Percentiles rank a stretch among this genome's conserved stretches.
Conservation (phyloP, 208 protist species). For the Leishmania mexicana region DNA sequence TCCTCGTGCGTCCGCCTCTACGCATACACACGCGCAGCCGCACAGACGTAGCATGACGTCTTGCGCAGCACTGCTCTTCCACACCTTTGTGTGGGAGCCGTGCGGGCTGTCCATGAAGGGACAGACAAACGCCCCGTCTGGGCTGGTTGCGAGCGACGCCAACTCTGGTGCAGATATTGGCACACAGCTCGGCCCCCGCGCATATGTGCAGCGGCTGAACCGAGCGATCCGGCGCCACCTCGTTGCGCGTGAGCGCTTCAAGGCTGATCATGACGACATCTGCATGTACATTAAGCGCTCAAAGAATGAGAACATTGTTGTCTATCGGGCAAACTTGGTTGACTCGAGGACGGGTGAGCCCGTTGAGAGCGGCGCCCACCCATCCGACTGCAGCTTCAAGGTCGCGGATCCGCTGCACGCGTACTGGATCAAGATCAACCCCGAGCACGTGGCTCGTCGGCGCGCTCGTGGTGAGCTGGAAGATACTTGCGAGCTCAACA, state of each 20-base stretch:
- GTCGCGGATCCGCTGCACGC: conserved; percentile 57
- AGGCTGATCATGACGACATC: conserved; percentile 69
- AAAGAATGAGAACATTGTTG: conserved; percentile 83
- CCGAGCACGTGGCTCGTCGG: conserved; percentile 48
- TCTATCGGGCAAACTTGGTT: conserved; percentile 55
- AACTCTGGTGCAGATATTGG: conserved; percentile 54
- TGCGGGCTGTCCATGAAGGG: conserved; percentile 11
- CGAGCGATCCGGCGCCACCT: conserved; percentile 36
- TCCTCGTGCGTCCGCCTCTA: background rate
- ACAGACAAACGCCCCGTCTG: conserved; percentile 19
- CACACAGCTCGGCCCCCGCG: conserved; percentile 52
- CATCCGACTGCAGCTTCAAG: conserved; percentile 38
- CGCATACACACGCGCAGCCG: background rate
- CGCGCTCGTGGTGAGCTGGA: conserved; percentile 41
- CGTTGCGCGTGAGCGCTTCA: conserved; percentile 55
- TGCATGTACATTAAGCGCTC: conserved; percentile 85
- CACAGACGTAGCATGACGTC: conserved; percentile 29
- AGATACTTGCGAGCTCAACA: conserved; percentile 65
- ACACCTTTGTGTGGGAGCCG: conserved; percentile 32
- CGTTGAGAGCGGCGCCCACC: conserved; percentile 27
- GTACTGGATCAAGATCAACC: conserved; percentile 80
- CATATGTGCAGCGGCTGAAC: conserved; percentile 60
- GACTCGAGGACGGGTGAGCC: conserved; percentile 23
- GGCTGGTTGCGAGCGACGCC: conserved; percentile 53
- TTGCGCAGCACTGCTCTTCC: conserved; percentile 67